Evolutionary conservation across 2,329 filamentous ascomycete species (phyloP), one percentile per base, ranked within the genome.

Genomic region (Chaetomium strumarium): DNA sequence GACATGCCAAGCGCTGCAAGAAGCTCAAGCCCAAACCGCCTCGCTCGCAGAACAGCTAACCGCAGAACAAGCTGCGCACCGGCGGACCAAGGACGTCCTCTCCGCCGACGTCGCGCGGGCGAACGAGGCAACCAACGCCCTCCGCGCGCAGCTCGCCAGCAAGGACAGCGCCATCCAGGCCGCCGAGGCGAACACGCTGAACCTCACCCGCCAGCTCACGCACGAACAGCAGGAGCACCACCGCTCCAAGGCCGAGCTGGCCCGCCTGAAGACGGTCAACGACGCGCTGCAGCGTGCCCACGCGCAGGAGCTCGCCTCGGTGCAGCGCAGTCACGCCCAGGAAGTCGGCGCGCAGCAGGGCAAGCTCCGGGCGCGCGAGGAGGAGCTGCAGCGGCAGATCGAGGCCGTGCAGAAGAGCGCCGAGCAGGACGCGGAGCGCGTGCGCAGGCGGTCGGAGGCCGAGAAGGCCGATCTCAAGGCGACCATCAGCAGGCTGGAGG

Each of bases 41-140:
- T 71, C 74, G 5, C 67, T 83, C 11, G 70, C 76, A 49, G 72
- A 72, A n/a, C 74, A 77, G 51, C 67, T 88, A 16, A 82, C 85
- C 16, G 86, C 90, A 62, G 87, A 90, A 63, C 82, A 86, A 62
- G 80, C 83, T 7, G 85, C 90, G 56, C 85, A 88, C 66, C 78
- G 80, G 24, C 82, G 79, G 57, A 78, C 80, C 1, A 86, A 84
- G 56, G 83, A 86, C 53, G 74, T 74, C 2, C 73, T 70, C 16
- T 67, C 71, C 8, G 66, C 78, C 14, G 83, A 87, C 55, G 60
- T 84, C 19, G 61, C 68, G 2, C 70, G 65, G 48, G 63, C 72
- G 7, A 70, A 70, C 55, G 61, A 69, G 33, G 61, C 58, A 6
- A 50, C 61, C 8, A 57, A 64, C 9, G 46, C 56, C 8, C 52